phyloP scores from a whole-genome alignment of 805 yeast species.

The Saturnispora besseyi region DNA sequence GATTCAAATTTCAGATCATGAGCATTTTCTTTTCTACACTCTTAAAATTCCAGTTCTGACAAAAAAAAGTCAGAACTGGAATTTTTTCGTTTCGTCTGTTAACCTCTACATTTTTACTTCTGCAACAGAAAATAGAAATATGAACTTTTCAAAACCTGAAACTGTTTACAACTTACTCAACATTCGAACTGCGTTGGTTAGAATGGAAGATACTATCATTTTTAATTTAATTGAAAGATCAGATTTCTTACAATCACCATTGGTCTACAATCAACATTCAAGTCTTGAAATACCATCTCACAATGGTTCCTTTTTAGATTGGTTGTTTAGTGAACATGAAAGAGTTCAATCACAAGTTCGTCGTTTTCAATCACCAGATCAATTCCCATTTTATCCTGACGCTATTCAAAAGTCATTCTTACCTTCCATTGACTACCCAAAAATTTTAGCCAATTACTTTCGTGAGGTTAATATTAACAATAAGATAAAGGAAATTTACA shows the following conservation, averaged over 20 bases:
- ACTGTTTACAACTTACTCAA: constrained; percentile 73
- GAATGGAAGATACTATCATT: constrained; percentile 95
- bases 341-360: constrained; percentile 69
- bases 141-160: constrained; percentile 82
- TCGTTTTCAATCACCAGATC: constrained; percentile 92
- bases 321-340: constrained; percentile 73
- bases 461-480: constrained; percentile 68
- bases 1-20: background rate
- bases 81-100: background rate
- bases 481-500: constrained; percentile 60
- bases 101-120: background rate
- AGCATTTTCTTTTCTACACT: background rate
- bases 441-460: constrained; percentile 63
- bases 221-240: constrained; percentile 90
- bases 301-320: constrained; percentile 75
- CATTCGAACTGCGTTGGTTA: constrained; percentile 73
- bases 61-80: background rate
- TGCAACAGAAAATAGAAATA: constrained; percentile 19
- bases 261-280: constrained; percentile 53
- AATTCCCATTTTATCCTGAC: constrained; percentile 77
- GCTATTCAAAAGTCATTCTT: constrained; percentile 55
- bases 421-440: constrained; percentile 74
- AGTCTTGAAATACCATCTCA: constrained; percentile 51
- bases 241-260: constrained; percentile 68
- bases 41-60: background rate